Percentiles rank a stretch among this genome's conserved stretches.
These are phyloP conservation scores for Schizophyllum amplum DNA, from an alignment of 1,284 basidiomycete species.

Conservation along the genomic window DNA sequence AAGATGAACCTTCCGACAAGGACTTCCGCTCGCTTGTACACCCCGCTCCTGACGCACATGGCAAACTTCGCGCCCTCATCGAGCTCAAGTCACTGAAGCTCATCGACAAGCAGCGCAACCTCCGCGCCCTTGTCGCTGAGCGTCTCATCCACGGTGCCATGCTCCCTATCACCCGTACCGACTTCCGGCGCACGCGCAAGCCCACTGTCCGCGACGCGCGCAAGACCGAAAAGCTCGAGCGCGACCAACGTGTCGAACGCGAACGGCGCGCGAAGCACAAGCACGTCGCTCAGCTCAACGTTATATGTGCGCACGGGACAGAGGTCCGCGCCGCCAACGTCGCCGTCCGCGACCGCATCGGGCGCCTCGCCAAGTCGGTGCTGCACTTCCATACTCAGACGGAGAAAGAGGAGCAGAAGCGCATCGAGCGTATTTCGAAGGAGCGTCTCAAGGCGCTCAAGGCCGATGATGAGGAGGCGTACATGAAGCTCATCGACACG, in stretches of 20 bases:
- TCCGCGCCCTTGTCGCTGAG: constrained; percentile 84
- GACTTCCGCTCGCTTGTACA: constrained; percentile 24
- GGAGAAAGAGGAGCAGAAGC: constrained; percentile 98
- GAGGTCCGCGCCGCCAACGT: constrained; percentile 63
- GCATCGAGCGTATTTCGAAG: constrained; percentile 93
- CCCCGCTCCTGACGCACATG: constrained; percentile 53
- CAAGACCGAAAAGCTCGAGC: constrained; percentile 85
- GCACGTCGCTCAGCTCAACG: constrained; percentile 88
- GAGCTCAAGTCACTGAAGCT: constrained; percentile 92
- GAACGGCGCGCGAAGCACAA: constrained; percentile 94
- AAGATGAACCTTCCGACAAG: background rate
- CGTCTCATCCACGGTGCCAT: constrained; percentile 87
- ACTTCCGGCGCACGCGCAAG: constrained; percentile 86
- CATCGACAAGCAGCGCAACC: constrained; percentile 81
- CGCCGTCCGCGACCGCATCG: constrained; percentile 67
- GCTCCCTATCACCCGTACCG: constrained; percentile 84
- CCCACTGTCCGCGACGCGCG: constrained; percentile 87
- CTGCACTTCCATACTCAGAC: constrained; percentile 82
- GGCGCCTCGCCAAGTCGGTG: constrained; percentile 82
- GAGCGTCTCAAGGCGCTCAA: constrained; percentile 98
- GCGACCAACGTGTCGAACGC: constrained; percentile 87
- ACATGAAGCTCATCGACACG: constrained; percentile 98
- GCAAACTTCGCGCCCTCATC: constrained; percentile 86
- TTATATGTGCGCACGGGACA: constrained; percentile 84
- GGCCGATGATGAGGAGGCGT: constrained; percentile 98